Conservation (phyloP, 306 rosid genomes). For the Vigna hirtella region DNA sequence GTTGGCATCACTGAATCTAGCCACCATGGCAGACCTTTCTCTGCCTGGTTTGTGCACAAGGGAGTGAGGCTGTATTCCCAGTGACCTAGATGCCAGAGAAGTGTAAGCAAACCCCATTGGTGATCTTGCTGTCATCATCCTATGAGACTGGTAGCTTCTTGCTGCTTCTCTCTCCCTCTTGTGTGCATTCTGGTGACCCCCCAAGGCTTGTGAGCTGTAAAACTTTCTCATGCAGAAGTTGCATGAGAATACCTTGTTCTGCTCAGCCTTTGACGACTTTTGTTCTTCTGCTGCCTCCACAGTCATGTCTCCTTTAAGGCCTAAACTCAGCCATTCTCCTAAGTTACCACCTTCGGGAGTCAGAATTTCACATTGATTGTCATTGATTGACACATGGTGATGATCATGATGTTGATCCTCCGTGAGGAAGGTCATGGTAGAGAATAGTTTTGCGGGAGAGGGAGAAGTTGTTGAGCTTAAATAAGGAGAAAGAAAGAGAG, state of each 20-base stretch:
- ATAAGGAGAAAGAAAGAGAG: conserved; percentile 38
- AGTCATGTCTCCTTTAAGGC: conserved; percentile 48
- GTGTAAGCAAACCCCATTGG: conserved; percentile 52
- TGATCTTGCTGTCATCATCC: conserved; percentile 47
- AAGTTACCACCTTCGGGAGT: conserved; percentile 31
- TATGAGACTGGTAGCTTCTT: conserved; percentile 59
- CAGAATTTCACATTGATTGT: conserved; percentile 5
- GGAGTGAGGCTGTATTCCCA: conserved; percentile 70
- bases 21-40: conserved; percentile 50
- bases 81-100: conserved; percentile 49
- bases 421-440: conserved; percentile 47
- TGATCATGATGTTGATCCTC: conserved; percentile 40
- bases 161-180: conserved; percentile 80
- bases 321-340: conserved; percentile 76
- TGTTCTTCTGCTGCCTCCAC: conserved; percentile 25
- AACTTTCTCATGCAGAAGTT: conserved; percentile 80
- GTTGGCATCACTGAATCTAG: conserved; percentile 47
- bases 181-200: conserved; percentile 90
- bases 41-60: conserved; percentile 58
- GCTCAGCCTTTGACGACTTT: conserved; percentile 51
- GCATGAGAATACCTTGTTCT: conserved; percentile 66
- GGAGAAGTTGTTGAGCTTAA: conserved; percentile 46
- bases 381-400: conserved; percentile 24
- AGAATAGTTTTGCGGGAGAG: conserved; percentile 36
- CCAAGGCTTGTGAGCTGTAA: conserved; percentile 76